These are phyloP conservation scores for Acacia concinna DNA, from an alignment of 331 rosid genomes.

Conservation along the genomic window DNA sequence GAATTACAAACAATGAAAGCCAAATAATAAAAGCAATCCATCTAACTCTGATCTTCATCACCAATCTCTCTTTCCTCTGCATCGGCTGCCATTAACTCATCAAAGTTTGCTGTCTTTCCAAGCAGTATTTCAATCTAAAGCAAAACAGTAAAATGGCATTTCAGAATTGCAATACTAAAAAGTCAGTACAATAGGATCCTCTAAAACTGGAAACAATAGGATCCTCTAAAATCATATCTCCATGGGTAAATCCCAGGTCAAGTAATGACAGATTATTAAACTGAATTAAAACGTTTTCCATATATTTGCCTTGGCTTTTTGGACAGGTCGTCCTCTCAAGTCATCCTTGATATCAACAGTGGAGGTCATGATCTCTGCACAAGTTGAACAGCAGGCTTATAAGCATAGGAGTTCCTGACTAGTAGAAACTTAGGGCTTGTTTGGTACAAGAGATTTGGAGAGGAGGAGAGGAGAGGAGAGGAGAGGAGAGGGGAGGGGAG, in stretches of 20 bases:
- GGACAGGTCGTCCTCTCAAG: slow-evolving; percentile 54
- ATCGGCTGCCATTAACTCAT: slow-evolving; percentile 60
- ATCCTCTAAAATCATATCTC: neutral
- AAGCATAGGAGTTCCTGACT: neutral
- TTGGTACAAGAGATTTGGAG: no score
- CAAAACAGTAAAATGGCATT: neutral
- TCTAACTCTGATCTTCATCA: slow-evolving; percentile 45
- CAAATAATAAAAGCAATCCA: neutral
- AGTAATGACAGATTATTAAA: neutral
- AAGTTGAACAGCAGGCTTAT: neutral
- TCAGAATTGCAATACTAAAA: neutral
- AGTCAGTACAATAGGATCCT: neutral
- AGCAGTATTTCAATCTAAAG: slow-evolving; percentile 56
- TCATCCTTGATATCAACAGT: slow-evolving; percentile 66
- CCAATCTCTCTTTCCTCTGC: slow-evolving; percentile 51
- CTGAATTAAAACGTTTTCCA: neutral
- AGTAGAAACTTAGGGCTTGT: neutral
- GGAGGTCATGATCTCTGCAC: slow-evolving; percentile 55
- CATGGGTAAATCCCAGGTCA: neutral
- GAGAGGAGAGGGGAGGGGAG: no score
- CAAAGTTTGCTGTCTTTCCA: slow-evolving; percentile 54
- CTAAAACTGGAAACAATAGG: neutral
- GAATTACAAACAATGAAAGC: neutral
- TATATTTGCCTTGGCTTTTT: slow-evolving; percentile 52
- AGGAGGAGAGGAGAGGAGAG: no score